Evolutionary conservation across 2,329 filamentous ascomycete genomes (phyloP), one percentile per base, ranked within the genome.

Genomic region (Elsinoe necatrix): DNA sequence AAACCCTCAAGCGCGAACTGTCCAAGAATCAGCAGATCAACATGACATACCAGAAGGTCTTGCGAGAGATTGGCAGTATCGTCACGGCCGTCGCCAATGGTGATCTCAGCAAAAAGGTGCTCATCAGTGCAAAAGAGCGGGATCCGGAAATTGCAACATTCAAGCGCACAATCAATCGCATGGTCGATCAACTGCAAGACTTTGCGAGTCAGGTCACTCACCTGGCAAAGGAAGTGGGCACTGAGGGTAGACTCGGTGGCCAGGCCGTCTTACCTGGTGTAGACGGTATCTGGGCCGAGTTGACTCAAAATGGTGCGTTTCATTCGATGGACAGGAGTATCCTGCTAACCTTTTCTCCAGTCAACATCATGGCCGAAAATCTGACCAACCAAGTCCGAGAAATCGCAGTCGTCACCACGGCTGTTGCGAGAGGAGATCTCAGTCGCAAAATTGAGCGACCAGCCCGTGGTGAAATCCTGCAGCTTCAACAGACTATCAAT

Each of bases 361-460:
- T 98, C 73, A 98, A 98, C 73, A 87, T 91, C 64, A 97, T 98
- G 92, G 92, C 92, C 68, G 95, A 93, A 80, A 98, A 97, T 71
- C 76, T 98, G 65, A 97, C 92, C 2, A 95, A 93, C 4, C 92
- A 98, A 76, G 93, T 98, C 68, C 86, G 92, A 75, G 91, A 96
- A 72, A 98, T 98, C 65, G 93, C 92, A 60, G 89, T 92, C 67
- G 93, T 98, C 59, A 97, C 92, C 2, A 95, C 91, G 1, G 92
- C 92, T 58, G 92, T 98, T 60, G 92, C 92, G 54, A 88, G 87
- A 70, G 92, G 92, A 67, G 92, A 98, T 72, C 77, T 98, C 61
- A 95, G 89, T 60, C 89, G 93, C 74, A 97, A 96, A 77, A 96
- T 98, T 68, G 87, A 89, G 60, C 89, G 95, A 61, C 89, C 95